Evolutionary conservation across 1,139 yeast species (phyloP).

Genomic region (Candida glucosophila): DNA sequence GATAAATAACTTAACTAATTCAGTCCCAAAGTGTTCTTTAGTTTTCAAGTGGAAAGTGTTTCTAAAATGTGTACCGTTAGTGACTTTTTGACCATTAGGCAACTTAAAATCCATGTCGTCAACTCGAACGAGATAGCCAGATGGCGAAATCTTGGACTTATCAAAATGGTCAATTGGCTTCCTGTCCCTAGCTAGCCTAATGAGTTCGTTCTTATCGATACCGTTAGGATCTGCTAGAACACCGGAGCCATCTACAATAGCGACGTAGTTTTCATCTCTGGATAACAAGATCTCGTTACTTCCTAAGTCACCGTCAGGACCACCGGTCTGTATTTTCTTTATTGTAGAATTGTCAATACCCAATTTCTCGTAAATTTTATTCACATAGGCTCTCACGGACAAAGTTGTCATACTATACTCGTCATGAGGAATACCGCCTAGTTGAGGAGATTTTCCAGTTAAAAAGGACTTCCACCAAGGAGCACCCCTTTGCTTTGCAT

Average conservation of each 20-base stretch:
- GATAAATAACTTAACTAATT: conserved; percentile 72
- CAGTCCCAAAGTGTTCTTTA: conserved; percentile 50
- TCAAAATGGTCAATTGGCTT: conserved; percentile 70
- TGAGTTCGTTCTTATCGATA: conserved; percentile 68
- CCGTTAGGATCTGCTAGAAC: conserved; percentile 90
- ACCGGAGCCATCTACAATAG: conserved; percentile 93
- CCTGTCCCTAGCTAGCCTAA: conserved; percentile 72
- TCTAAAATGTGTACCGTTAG: conserved; percentile 88
- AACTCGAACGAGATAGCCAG: conserved; percentile 77
- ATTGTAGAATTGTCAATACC: conserved; percentile 48
- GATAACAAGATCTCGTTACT: conserved; percentile 89
- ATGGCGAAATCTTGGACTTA: conserved; percentile 51
- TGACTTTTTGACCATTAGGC: conserved; percentile 68
- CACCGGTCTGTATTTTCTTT: conserved; percentile 91
- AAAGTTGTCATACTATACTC: conserved; percentile 96
- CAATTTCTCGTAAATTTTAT: conserved; percentile 78
- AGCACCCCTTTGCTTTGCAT: conserved; percentile 88
- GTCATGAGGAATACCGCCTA: conserved; percentile 98
- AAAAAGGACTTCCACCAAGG: conserved; percentile 99
- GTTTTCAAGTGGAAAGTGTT: conserved; percentile 79
- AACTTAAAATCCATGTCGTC: conserved; percentile 75
- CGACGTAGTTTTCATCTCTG: conserved; percentile 73
- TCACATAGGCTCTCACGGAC: conserved; percentile 88
- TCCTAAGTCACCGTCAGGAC: conserved; percentile 98
- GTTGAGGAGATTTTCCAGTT: conserved; percentile 85